Conservation (phyloP, 1,284 basidiomycete genomes). For the Apiotrichum gracile region DNA sequence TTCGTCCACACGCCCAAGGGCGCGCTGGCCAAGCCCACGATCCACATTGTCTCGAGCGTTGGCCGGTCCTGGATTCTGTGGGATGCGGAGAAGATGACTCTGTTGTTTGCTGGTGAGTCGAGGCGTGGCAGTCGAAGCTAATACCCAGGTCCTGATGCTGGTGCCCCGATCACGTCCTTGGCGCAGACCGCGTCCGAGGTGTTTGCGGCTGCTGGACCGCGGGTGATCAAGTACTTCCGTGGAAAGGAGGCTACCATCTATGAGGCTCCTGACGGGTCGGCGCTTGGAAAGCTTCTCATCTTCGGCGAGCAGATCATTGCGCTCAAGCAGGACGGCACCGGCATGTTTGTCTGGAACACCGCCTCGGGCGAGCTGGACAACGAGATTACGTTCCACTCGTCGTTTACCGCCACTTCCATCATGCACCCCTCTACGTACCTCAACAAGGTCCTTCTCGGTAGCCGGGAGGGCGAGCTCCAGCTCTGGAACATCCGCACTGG, state of each 20-base stretch:
- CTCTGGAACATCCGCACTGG: constrained; percentile 90
- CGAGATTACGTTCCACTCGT: constrained; percentile 55
- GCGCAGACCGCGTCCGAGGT: constrained; percentile 80
- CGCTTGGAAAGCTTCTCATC: constrained; percentile 54
- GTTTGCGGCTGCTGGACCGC: constrained; percentile 68
- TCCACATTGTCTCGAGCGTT: constrained; percentile 81
- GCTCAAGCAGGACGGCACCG: constrained; percentile 71
- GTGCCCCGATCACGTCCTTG: constrained; percentile 66
- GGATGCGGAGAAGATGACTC: constrained; percentile 87
- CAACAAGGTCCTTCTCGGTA: constrained; percentile 88
- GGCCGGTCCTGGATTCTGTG: constrained; percentile 92
- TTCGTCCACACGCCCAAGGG: constrained; percentile 84
- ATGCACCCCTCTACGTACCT: constrained; percentile 95
- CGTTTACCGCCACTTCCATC: constrained; percentile 73
- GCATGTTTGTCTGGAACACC: constrained; percentile 74
- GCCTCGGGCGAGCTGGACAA: constrained; percentile 44
- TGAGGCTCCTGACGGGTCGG: constrained; percentile 38
- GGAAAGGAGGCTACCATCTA: constrained; percentile 62
- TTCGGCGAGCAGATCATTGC: constrained; percentile 76
- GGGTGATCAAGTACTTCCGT: constrained; percentile 71
- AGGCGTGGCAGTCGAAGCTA: background rate
- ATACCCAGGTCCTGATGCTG: constrained; percentile 66
- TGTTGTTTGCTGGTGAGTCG: constrained; percentile 83
- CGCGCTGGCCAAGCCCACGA: constrained; percentile 69
- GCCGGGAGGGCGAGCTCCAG: constrained; percentile 73